Evolutionary conservation across 23 red algal genomes (phyloP).

Genomic region (Gracilaria gracilis): DNA sequence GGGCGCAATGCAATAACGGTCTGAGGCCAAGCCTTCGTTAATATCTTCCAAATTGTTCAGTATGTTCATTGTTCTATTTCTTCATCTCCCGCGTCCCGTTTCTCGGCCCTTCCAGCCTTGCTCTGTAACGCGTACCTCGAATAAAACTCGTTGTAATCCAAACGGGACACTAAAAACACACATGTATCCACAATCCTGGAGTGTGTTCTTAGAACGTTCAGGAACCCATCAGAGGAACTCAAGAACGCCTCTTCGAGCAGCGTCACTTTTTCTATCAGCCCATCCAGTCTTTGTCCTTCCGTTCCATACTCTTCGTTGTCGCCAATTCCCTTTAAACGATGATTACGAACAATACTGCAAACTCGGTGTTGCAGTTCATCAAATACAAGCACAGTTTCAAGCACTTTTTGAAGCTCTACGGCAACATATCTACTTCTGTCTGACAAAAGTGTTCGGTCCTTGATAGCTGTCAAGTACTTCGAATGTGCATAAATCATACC

Average conservation of each 20-base stretch:
- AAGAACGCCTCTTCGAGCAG: slow-evolving; percentile 60
- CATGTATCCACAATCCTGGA: slow-evolving; percentile 66
- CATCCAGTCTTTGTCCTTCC: slow-evolving; percentile 3
- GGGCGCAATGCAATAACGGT: not conserved
- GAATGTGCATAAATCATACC: slow-evolving; percentile 78
- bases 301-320: not conserved
- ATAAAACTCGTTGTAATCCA: slow-evolving; percentile 87
- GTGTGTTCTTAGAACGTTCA: slow-evolving; percentile 70
- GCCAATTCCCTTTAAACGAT: not conserved
- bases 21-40: no score
- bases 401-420: slow-evolving; percentile 48
- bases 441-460: slow-evolving; percentile 72
- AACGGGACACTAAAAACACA: slow-evolving; percentile 74
- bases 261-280: slow-evolving; percentile 44
- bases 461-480: slow-evolving; percentile 70
- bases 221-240: slow-evolving; percentile 46
- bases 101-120: not conserved
- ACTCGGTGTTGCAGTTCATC: slow-evolving; percentile 33
- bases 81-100: not conserved
- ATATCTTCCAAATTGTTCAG: no score
- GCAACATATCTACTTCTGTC: slow-evolving; percentile 78
- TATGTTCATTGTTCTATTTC: not conserved
- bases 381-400: slow-evolving; percentile 51
- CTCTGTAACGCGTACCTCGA: slow-evolving; percentile 46
- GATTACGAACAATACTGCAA: slow-evolving; percentile 18